Conservation (phyloP, 139 green algal genomes). For the Limnomonas spitsbergensis region DNA sequence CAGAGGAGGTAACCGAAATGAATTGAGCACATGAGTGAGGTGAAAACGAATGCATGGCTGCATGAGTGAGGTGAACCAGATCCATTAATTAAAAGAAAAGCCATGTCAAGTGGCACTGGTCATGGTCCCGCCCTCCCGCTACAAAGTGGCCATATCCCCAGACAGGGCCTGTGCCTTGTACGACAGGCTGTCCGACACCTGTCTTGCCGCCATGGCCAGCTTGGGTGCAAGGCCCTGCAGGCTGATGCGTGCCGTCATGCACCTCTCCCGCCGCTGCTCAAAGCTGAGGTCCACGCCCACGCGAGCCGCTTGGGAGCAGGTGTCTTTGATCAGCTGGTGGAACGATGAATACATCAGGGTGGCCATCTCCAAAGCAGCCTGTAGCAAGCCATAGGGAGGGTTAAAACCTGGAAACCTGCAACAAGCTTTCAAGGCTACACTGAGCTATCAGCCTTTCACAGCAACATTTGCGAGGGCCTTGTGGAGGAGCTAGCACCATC, state of each 20-base stretch:
- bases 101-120: no score
- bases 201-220: slow-evolving; percentile 10
- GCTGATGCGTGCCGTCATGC: slow-evolving; percentile 32
- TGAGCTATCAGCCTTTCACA: not conserved
- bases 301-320: slow-evolving; percentile 20
- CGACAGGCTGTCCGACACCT: not conserved
- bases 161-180: slow-evolving; percentile 21
- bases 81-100: no score
- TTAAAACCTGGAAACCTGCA: not conserved
- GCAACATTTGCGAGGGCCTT: slow-evolving; percentile 33
- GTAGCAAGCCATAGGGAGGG: slow-evolving; percentile 14
- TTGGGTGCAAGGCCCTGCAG: slow-evolving; percentile 28
- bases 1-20: no score
- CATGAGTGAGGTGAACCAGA: no score
- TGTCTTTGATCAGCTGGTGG: slow-evolving; percentile 47
- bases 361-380: not conserved
- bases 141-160: slow-evolving; percentile 20
- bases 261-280: slow-evolving; percentile 51
- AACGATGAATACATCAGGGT: slow-evolving; percentile 24
- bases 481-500: no score
- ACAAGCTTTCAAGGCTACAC: not conserved
- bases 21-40: no score
- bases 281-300: slow-evolving; percentile 61
- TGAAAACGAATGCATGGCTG: no score
- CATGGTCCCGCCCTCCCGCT: no score